Conservation (phyloP, 495 filamentous ascomycete genomes). For the Podospora sp. region DNA sequence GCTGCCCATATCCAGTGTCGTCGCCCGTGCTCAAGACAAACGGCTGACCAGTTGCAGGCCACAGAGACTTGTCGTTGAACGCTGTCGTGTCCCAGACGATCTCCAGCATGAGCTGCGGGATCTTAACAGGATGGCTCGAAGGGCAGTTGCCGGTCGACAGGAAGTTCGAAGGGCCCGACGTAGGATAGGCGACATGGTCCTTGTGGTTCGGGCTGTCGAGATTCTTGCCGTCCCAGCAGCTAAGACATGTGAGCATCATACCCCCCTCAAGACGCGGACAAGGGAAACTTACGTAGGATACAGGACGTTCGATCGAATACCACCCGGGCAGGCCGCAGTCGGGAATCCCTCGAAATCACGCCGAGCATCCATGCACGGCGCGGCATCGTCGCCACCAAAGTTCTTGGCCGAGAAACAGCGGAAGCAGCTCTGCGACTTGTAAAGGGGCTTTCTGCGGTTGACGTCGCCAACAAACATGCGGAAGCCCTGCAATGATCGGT, state of each 20-base stretch:
- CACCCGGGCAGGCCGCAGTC: conserved; percentile 34
- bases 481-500: conserved; percentile 30
- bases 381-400: conserved; percentile 43
- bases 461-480: conserved; percentile 43
- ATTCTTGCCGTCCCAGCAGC: conserved; percentile 44
- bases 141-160: conserved; percentile 26
- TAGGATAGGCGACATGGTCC: conserved; percentile 43
- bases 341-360: conserved; percentile 42
- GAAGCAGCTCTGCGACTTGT: conserved; percentile 46
- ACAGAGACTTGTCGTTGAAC: conserved; percentile 44
- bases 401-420: conserved; percentile 46
- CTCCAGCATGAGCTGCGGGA: conserved; percentile 31
- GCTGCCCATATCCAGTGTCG: conserved; percentile 47
- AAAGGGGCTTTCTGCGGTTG: conserved; percentile 32
- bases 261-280: not conserved
- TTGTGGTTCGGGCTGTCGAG: conserved; percentile 45
- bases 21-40: conserved; percentile 51
- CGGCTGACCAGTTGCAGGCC: conserved; percentile 47
- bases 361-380: conserved; percentile 36
- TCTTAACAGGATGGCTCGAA: conserved; percentile 29
- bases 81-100: conserved; percentile 22
- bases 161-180: conserved; percentile 16
- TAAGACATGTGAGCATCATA: conserved; percentile 1
- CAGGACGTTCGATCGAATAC: conserved; percentile 48
- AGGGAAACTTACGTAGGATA: conserved; percentile 42